Evolutionary conservation across 345 rosid species (phyloP), one percentile per base, ranked within the genome.

Genomic region (Eutrema japonicum): DNA sequence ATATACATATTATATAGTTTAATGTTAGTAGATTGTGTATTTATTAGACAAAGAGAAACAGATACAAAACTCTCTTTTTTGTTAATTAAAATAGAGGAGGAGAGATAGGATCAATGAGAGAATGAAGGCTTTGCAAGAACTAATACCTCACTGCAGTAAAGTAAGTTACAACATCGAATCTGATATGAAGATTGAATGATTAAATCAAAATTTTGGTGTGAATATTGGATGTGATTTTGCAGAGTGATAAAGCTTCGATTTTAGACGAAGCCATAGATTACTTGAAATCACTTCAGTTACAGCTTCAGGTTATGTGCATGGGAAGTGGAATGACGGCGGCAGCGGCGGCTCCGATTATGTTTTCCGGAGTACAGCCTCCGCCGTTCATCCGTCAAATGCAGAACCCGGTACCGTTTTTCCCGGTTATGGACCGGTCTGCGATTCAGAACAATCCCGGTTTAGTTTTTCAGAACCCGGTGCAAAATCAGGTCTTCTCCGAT

Each of bases 231-330:
- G 18, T 56, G 35, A 7, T 22, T 27, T 66, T 38, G 79, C 83
- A 93, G 97, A 87, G 96, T 38, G 98, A 93, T 70, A 93, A 93
- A 79, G 97, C 97, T 72, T 93, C 97, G 13, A 87, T 93, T 88
- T 82, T 93, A 59, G 98, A 91, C 49, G 98, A 93, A 76, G 97
- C 97, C 38, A 93, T 93, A 43, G 91, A 91, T 45, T 93, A 93
- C 78, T 68, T 93, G 81, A 93, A 91, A 77, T 93, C 98, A 33
- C 97, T 93, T 73, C 98, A 93, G 76, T 75, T 88, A 77, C 98
- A 93, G 77, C 87, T 93, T 47, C 98, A 93, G 92, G 79, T 91
- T 64, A 89, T 91, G 94, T 91, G 96, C 89, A 86, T 91, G 91
- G 94, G 98, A 32, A 83, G 80, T 77, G 84, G 93, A 81, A 89